These are phyloP conservation scores for Rhizophagus clarus DNA, from an alignment of 192 early-diverging fungal species.

Conservation along the genomic window DNA sequence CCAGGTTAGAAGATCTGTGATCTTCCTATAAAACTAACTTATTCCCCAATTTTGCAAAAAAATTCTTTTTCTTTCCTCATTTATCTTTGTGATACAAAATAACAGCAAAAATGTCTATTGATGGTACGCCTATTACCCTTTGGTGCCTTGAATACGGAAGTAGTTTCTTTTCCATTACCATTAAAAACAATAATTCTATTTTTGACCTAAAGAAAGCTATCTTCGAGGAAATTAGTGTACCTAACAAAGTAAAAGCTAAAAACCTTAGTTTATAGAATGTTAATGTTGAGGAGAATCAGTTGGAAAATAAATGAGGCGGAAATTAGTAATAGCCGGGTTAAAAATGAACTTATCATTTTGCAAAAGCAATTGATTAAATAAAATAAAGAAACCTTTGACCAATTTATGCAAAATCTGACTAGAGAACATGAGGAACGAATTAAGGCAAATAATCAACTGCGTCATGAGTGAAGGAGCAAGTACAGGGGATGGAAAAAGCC, in stretches of 20 bases:
- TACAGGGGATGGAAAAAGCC: too few relatives aligned
- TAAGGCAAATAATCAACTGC: too few relatives aligned
- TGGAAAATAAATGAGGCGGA: neutral
- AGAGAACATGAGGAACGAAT: too few relatives aligned
- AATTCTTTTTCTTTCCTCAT: neutral
- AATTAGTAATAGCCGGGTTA: too few relatives aligned
- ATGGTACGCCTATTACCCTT: slow-evolving; percentile 11
- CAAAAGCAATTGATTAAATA: too few relatives aligned
- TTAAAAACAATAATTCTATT: slow-evolving; percentile 7
- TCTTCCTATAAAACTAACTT: neutral
- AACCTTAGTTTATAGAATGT: slow-evolving; percentile 14
- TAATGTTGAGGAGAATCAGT: neutral
- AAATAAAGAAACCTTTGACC: too few relatives aligned
- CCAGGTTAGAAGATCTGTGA: too few relatives aligned
- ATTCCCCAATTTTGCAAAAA: slow-evolving; percentile 22
- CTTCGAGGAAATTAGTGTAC: slow-evolving; percentile 16
- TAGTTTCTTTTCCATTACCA: slow-evolving; percentile 13
- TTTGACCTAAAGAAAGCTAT: slow-evolving; percentile 22
- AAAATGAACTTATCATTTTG: too few relatives aligned
- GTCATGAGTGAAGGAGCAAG: too few relatives aligned
- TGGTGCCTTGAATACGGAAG: slow-evolving; percentile 20
- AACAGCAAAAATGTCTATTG: slow-evolving; percentile 11
- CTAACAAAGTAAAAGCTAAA: neutral
- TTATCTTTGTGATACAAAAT: neutral
- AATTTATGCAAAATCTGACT: too few relatives aligned